These are phyloP conservation scores for Fusarium lateritium DNA, from an alignment of 2,329 filamentous ascomycete species.

Conservation along the genomic window DNA sequence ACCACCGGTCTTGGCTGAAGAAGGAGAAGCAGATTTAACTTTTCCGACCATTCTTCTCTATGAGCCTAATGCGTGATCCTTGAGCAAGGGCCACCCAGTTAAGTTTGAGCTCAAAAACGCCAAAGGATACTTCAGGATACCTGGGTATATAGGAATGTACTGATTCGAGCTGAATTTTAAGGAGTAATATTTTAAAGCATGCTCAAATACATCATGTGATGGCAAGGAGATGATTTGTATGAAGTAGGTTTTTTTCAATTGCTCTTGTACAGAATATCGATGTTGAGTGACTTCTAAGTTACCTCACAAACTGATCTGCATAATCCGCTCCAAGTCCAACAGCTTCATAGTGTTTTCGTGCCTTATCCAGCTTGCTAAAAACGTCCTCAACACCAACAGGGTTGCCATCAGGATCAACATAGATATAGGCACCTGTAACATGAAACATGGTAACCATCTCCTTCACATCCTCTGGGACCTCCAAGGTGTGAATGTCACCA, in stretches of 20 bases:
- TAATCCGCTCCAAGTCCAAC: not conserved
- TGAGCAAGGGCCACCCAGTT: constrained; percentile 17
- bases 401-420: constrained; percentile 1
- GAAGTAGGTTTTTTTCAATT: too few species aligned
- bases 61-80: constrained; percentile 46
- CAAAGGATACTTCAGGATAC: too few species aligned
- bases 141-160: too few species aligned
- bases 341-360: not conserved
- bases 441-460: constrained; percentile 3
- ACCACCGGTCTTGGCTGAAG: constrained; percentile 47
- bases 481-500: constrained; percentile 53
- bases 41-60: too few species aligned
- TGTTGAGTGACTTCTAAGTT: not conserved
- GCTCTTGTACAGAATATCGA: too few species aligned
- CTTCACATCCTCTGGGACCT: constrained; percentile 1
- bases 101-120: too few species aligned
- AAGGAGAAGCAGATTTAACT: constrained; percentile 27
- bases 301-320: not conserved
- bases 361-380: constrained; percentile 5
- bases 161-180: too few species aligned
- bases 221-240: too few species aligned
- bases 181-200: too few species aligned
- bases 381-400: constrained; percentile 2
- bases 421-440: constrained; percentile 1
- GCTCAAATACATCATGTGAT: too few species aligned